Percentiles rank a stretch among this genome's conserved stretches.
phyloP scores from a whole-genome alignment of 192 early-diverging fungal genomes.

The Coemansia interrupta region DNA sequence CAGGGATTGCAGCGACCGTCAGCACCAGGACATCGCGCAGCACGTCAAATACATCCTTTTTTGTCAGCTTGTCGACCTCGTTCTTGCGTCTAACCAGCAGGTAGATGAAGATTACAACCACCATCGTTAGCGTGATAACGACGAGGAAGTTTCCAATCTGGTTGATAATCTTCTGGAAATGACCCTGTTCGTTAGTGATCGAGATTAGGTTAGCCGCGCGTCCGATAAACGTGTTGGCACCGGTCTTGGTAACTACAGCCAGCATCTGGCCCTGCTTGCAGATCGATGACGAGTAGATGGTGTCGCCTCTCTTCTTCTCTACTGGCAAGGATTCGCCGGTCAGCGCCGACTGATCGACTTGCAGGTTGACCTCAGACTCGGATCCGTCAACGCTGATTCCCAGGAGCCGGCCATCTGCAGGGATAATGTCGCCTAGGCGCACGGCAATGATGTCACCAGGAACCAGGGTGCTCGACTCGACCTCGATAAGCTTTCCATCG shows the following conservation, averaged over 20 bases:
- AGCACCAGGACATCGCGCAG: slow-evolving; percentile 76
- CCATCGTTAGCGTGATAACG: slow-evolving; percentile 71
- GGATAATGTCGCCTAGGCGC: slow-evolving; percentile 91
- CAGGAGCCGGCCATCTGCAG: slow-evolving; percentile 82
- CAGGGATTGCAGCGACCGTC: slow-evolving; percentile 90
- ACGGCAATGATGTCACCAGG: slow-evolving; percentile 90
- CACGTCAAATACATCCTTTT: slow-evolving; percentile 60
- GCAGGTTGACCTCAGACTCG: slow-evolving; percentile 69
- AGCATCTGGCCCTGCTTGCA: slow-evolving; percentile 95
- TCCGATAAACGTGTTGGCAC: slow-evolving; percentile 90
- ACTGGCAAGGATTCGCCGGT: slow-evolving; percentile 94
- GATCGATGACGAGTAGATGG: slow-evolving; percentile 88
- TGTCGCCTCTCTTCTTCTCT: slow-evolving; percentile 73
- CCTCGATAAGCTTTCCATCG: slow-evolving; percentile 69
- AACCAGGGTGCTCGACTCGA: slow-evolving; percentile 74
- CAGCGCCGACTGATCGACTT: slow-evolving; percentile 90
- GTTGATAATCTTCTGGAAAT: slow-evolving; percentile 95
- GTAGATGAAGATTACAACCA: slow-evolving; percentile 77
- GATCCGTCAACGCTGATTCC: slow-evolving; percentile 76
- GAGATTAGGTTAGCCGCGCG: slow-evolving; percentile 91
- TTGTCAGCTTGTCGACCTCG: slow-evolving; percentile 46
- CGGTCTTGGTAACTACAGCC: slow-evolving; percentile 89
- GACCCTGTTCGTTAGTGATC: slow-evolving; percentile 88
- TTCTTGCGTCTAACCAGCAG: slow-evolving; percentile 56
- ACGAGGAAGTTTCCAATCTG: slow-evolving; percentile 92